These are phyloP conservation scores for Taxillus chinensis DNA, from an alignment of 164 flowering plant genomes.

Conservation along the genomic window DNA sequence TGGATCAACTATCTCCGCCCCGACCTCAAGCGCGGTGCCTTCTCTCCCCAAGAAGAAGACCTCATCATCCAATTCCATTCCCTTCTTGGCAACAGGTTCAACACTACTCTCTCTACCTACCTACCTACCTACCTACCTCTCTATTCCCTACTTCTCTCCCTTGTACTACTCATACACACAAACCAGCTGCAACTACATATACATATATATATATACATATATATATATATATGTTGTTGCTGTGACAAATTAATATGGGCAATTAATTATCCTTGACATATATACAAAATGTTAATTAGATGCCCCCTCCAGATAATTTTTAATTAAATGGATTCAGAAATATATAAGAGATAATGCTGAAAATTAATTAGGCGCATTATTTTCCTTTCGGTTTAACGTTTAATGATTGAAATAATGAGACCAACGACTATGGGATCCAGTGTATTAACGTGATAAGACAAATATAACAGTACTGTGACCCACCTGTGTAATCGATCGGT, in stretches of 20 bases:
- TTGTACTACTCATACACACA: no score
- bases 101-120: neutral
- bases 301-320: no score
- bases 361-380: neutral
- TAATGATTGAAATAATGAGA: neutral
- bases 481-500: no score
- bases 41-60: slow-evolving; percentile 54
- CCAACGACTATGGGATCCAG: neutral
- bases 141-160: neutral
- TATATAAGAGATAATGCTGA: neutral
- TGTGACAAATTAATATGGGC: no score
- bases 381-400: neutral
- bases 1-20: slow-evolving; percentile 65
- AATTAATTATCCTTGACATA: no score
- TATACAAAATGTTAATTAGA: no score
- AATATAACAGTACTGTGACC: no score
- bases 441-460: no score
- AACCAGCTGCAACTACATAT: no score
- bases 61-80: slow-evolving; percentile 56
- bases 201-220: no score
- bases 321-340: no score
- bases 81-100: slow-evolving; percentile 58
- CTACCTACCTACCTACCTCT: neutral
- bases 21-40: slow-evolving; percentile 61
- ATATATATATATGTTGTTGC: no score